phyloP scores from a whole-genome alignment of 768 basidiomycete genomes.

The Tremella mesenterica region DNA sequence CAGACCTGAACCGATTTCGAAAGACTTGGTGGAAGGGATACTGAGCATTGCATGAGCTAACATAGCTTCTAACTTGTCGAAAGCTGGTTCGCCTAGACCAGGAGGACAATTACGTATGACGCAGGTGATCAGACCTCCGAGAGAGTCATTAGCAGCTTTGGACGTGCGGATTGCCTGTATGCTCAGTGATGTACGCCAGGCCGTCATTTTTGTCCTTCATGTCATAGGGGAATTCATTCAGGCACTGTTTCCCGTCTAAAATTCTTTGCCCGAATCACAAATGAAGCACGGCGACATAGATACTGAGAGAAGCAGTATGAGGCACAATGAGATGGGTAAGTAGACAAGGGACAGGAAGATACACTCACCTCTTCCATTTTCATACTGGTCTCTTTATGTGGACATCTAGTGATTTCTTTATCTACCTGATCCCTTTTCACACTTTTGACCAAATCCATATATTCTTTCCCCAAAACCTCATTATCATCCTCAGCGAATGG shows the following conservation, averaged over 20 bases:
- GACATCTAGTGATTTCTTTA: constrained; percentile 75
- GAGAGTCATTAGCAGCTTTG: constrained; percentile 82
- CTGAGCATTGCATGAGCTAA: constrained; percentile 98
- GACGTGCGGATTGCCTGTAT: constrained; percentile 81
- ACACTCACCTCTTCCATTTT: constrained; percentile 71
- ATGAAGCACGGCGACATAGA: not conserved
- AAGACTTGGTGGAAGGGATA: constrained; percentile 95
- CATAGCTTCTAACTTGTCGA: constrained; percentile 95
- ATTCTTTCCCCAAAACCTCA: constrained; percentile 66
- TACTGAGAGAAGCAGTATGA: not conserved
- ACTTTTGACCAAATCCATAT: constrained; percentile 63
- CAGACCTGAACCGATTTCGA: constrained; percentile 97
- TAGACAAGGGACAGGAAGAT: not conserved
- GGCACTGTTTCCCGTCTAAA: too few species aligned
- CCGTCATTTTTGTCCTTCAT: too few species aligned
- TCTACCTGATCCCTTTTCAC: constrained; percentile 84
- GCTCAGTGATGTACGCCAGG: too few species aligned
- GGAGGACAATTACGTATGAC: constrained; percentile 82
- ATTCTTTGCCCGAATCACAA: too few species aligned
- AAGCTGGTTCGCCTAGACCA: constrained; percentile 92
- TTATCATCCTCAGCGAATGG: constrained; percentile 60
- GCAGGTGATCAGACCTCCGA: constrained; percentile 96
- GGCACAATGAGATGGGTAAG: not conserved
- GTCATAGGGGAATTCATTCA: too few species aligned
- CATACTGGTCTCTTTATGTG: constrained; percentile 77